Evolutionary conservation across 2,329 filamentous ascomycete genomes (phyloP).

Genomic region (Arthrinium puccinioides): DNA sequence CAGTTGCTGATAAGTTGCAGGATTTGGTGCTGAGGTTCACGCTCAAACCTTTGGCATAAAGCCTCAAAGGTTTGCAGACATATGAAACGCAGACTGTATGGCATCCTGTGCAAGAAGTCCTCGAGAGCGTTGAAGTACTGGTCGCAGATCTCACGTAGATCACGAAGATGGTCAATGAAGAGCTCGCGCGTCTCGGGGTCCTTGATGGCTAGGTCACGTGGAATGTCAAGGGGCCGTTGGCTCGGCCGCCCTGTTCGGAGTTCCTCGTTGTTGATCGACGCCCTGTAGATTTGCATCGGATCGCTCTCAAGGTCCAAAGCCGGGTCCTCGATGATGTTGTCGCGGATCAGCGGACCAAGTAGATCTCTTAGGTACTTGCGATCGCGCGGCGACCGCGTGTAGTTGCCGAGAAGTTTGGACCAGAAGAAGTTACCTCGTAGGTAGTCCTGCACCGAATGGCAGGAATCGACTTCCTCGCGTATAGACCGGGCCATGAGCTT

Average conservation of each 20-base stretch:
- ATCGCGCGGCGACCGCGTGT: conserved; percentile 84
- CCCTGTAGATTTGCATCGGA: conserved; percentile 93
- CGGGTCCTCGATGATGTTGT: conserved; percentile 89
- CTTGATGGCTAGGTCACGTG: conserved; percentile 88
- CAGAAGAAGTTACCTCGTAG: conserved; percentile 89
- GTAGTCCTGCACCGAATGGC: conserved; percentile 72
- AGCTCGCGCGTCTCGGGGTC: conserved; percentile 86
- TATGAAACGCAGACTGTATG: conserved; percentile 85
- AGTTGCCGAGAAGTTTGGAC: conserved; percentile 77
- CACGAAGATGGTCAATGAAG: conserved; percentile 91
- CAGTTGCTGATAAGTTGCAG: conserved; percentile 83
- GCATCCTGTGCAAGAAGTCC: conserved; percentile 79
- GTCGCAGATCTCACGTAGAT: conserved; percentile 89
- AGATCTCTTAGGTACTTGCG: conserved; percentile 87
- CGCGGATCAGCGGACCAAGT: conserved; percentile 75
- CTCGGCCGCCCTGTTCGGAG: conserved; percentile 83
- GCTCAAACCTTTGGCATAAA: conserved; percentile 68
- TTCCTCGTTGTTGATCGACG: conserved; percentile 95
- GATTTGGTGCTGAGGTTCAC: conserved; percentile 69
- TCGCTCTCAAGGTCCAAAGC: conserved; percentile 92
- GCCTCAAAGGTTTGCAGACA: conserved; percentile 79
- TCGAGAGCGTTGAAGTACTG: conserved; percentile 80
- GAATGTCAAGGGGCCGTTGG: conserved; percentile 73
- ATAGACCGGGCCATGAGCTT: conserved; percentile 80
- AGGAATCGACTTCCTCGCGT: conserved; percentile 75